Conservation (phyloP, 2,329 filamentous ascomycete species). For the Teratosphaeria pseudoeucalypti region DNA sequence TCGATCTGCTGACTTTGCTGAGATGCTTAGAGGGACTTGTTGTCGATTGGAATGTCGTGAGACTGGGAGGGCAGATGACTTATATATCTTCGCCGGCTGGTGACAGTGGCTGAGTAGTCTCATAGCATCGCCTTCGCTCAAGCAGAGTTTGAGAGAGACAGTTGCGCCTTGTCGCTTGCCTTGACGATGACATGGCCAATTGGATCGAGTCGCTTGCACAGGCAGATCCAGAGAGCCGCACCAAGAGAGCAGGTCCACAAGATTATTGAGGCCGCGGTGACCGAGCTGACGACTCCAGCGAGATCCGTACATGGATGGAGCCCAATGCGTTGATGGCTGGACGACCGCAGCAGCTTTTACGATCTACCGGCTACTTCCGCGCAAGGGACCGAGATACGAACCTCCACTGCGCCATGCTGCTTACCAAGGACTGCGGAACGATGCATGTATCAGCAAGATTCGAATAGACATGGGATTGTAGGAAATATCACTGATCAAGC, state of each 20-base stretch:
- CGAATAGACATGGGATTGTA: no score
- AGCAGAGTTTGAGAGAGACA: neutral
- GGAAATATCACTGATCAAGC: no score
- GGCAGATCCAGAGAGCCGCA: neutral
- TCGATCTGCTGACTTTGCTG: neutral
- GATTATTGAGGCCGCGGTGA: neutral
- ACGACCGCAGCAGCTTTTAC: neutral
- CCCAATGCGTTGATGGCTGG: neutral
- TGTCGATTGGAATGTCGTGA: neutral
- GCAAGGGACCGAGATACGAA: neutral
- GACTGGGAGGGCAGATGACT: neutral
- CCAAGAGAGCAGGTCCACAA: neutral
- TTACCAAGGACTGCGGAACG: no score
- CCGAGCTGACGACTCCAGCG: neutral
- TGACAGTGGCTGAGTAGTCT: neutral
- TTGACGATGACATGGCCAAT: no score
- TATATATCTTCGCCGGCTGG: neutral
- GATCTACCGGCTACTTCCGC: neutral
- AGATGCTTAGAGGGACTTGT: neutral
- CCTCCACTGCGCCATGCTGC: neutral
- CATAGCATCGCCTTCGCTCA: neutral
- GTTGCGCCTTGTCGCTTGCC: no score
- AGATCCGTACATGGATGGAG: no score
- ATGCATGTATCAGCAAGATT: no score
- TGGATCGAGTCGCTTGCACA: neutral